Percentiles rank a stretch among this genome's conserved stretches.
Conservation (phyloP, 352 stramenopile genomes). For the Globisporangium paroecandrum region DNA sequence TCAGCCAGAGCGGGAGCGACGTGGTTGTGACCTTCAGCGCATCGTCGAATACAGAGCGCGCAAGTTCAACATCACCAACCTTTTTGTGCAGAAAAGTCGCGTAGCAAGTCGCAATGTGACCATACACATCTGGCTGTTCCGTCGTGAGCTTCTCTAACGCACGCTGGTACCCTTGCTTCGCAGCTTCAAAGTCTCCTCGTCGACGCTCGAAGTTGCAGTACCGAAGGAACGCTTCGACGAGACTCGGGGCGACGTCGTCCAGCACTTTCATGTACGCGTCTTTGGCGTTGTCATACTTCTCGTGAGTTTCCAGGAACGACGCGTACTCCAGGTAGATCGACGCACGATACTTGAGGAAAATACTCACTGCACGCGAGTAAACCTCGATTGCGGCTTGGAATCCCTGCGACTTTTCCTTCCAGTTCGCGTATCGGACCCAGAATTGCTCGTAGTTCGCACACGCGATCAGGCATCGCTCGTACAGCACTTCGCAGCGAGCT, state of each 20-base stretch:
- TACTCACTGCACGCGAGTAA: constrained; percentile 53
- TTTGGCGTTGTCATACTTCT: constrained; percentile 47
- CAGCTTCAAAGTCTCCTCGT: constrained; percentile 44
- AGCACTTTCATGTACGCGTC: constrained; percentile 58
- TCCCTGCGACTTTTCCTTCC: constrained; percentile 48
- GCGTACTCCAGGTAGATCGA: constrained; percentile 77
- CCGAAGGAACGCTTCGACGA: constrained; percentile 62
- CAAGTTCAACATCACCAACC: constrained; percentile 33
- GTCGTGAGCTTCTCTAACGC: constrained; percentile 40
- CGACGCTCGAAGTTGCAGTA: constrained; percentile 75
- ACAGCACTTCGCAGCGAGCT: constrained; percentile 56
- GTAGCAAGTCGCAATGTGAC: constrained; percentile 53
- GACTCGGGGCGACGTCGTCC: constrained; percentile 44
- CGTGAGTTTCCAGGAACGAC: constrained; percentile 57
- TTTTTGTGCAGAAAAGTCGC: constrained; percentile 53
- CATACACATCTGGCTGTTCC: constrained; percentile 40
- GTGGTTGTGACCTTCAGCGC: constrained; percentile 37
- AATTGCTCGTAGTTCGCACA: constrained; percentile 84
- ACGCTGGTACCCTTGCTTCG: constrained; percentile 51
- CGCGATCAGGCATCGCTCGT: constrained; percentile 78
- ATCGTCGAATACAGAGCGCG: constrained; percentile 42
- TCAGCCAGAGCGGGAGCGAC: constrained; percentile 61
- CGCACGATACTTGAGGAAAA: constrained; percentile 74
- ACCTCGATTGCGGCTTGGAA: constrained; percentile 66
- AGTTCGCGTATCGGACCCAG: constrained; percentile 70